Base-by-base conservation (phyloP, 805 yeast species). In the Vanderwaltozyma polyspora region DNA sequence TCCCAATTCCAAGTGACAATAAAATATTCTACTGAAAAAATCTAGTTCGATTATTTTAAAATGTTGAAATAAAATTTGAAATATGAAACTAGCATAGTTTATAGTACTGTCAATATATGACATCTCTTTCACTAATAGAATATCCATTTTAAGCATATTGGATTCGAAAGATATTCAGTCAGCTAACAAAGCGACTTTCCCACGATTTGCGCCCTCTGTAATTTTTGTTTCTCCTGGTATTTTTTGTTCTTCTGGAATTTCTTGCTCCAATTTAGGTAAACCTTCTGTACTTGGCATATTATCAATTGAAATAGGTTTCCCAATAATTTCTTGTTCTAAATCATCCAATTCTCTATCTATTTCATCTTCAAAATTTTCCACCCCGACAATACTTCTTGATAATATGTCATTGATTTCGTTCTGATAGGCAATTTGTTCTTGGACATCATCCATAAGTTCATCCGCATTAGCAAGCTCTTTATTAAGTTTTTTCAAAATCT, bases 381-480 rank as follows among this genome's bases (percentile, higher is more conserved):
- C 42, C 4, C 62, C 65, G 5, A 57, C 48, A 5, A 55, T 45
- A n/a, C 61, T 54, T 23, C 45, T 52, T 3, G 62, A 46, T 32
- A 82, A 57, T 27, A 71, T 53, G 24, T 71, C 74, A 41, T 75
- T 70, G 5, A 81, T 68, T 48, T 82, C 87, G 33, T 80, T 74
- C 49, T 85, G 95, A 49, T 82, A 79, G 19, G 77, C 67, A 12
- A 77, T 66, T 32, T 89, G 94, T 16, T 84, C 95, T 31, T 79
- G 83, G 15, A 82, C 70, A 33, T 83, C 87, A 54, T 87, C 95
- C 70, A 89, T 61, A 3, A 89, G 66, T 48, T 67, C 70, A 44
- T 87, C 95, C n/a, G 86, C 79, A 45, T 73, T 72, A 24, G 73
- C 75, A 72, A 87, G 72, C 47, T 89, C 95, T 31, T 63, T 61